A percentile compares a stretch with the other conserved stretches of the same genome.
Evolutionary conservation across 306 rosid genomes (phyloP).

Genomic region (Cucurbita pepo): DNA sequence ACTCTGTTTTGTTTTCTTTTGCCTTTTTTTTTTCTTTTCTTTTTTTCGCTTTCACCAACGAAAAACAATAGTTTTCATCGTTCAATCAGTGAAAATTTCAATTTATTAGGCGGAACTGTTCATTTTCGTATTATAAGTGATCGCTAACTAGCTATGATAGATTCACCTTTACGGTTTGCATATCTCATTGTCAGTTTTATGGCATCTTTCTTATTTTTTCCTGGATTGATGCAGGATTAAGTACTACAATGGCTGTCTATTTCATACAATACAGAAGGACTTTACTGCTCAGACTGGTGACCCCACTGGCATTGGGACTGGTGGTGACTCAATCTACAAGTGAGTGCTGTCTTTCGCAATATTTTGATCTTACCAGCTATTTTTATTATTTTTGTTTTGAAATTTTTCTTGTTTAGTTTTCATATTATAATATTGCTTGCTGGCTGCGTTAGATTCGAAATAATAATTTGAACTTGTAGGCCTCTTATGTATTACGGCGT

Average conservation of each 20-base stretch:
- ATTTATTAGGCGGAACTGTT: not conserved
- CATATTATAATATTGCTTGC: not conserved
- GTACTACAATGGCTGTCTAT: slow-evolving; percentile 72
- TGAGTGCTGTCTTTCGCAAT: slow-evolving; percentile 6
- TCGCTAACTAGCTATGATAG: not conserved
- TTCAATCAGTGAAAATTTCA: not conserved
- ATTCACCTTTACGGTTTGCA: not conserved
- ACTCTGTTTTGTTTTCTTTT: not conserved
- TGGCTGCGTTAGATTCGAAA: not conserved
- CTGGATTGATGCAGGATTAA: slow-evolving; percentile 39
- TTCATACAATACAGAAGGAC: slow-evolving; percentile 82
- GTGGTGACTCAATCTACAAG: slow-evolving; percentile 77
- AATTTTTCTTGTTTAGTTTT: not conserved
- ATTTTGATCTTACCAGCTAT: not conserved
- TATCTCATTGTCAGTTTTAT: not conserved
- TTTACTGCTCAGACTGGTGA: slow-evolving; percentile 95
- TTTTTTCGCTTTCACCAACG: not conserved
- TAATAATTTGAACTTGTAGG: not conserved
- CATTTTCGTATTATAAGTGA: not conserved
- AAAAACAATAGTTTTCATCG: not conserved
- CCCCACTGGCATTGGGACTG: slow-evolving; percentile 66
- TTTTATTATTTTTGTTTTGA: not conserved
- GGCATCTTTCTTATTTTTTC: not conserved
- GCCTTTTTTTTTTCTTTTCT: not conserved
- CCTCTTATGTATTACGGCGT: not conserved